Evolutionary conservation across 441 rosid species (phyloP).

Genomic region (Eutrema salsugineum): DNA sequence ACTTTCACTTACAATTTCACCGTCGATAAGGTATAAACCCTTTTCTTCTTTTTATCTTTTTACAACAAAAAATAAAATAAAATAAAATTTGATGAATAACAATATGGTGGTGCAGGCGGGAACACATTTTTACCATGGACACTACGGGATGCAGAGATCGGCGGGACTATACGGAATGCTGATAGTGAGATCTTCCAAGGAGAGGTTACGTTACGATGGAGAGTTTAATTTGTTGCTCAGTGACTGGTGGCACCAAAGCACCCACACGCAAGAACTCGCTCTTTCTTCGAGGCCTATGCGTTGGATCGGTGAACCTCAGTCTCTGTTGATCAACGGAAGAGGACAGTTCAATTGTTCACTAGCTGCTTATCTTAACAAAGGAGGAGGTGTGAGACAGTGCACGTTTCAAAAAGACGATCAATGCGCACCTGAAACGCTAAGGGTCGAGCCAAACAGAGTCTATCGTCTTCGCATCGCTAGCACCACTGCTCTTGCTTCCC

Average conservation of each 20-base stretch:
- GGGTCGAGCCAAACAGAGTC: constrained; percentile 44
- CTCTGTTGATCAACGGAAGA: constrained; percentile 69
- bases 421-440: constrained; percentile 57
- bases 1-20: constrained; percentile 61
- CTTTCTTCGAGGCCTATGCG: constrained; percentile 64
- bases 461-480: constrained; percentile 78
- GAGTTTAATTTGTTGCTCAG: constrained; percentile 62
- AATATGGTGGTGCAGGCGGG: constrained; percentile 50
- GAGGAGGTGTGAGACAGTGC: constrained; percentile 24
- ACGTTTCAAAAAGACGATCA: constrained; percentile 43
- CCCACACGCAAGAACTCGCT: constrained; percentile 61
- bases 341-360: constrained; percentile 74
- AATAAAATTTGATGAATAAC: background rate
- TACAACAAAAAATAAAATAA: background rate
- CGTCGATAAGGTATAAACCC: constrained; percentile 59
- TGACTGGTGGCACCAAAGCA: constrained; percentile 81
- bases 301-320: constrained; percentile 76
- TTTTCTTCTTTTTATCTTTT: background rate
- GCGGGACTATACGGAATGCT: constrained; percentile 74
- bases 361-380: constrained; percentile 40
- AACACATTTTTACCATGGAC: constrained; percentile 84
- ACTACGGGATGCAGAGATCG: constrained; percentile 87
- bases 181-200: constrained; percentile 61
- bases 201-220: constrained; percentile 52
- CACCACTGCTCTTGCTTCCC: constrained; percentile 64